These are phyloP conservation scores for Dictyostelium citrinum DNA, from an alignment of 78 protist genomes.

Conservation along the genomic window DNA sequence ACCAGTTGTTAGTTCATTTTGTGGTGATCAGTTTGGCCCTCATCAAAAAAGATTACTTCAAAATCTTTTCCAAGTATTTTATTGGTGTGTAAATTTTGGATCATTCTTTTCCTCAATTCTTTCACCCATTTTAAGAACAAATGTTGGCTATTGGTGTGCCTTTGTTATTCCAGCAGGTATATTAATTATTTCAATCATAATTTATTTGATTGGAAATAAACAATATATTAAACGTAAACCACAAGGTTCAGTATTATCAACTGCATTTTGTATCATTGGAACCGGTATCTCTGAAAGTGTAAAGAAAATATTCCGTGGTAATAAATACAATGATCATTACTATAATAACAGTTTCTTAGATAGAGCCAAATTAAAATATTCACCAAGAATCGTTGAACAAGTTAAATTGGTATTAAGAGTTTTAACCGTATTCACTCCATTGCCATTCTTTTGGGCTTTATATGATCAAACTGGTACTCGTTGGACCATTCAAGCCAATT, in stretches of 20 bases:
- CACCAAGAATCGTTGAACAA: conserved; percentile 17
- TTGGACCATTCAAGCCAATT: conserved; percentile 74
- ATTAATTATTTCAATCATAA: conserved; percentile 30
- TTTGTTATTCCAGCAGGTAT: conserved; percentile 83
- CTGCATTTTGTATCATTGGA: neutral
- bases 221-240: conserved; percentile 40
- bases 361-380: conserved; percentile 29
- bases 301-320: neutral
- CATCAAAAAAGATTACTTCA: conserved; percentile 25
- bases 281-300: conserved; percentile 31
- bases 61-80: conserved; percentile 78
- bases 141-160: conserved; percentile 79
- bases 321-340: neutral
- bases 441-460: conserved; percentile 85
- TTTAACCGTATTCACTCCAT: conserved; percentile 36
- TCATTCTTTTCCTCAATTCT: conserved; percentile 75
- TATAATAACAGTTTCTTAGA: conserved; percentile 37
- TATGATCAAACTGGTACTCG: conserved; percentile 75
- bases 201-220: conserved; percentile 62
- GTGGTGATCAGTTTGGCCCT: conserved; percentile 86
- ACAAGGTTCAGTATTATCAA: neutral
- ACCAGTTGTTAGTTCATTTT: conserved; percentile 76
- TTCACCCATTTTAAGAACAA: conserved; percentile 78
- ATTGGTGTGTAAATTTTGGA: conserved; percentile 86
- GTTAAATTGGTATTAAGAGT: conserved; percentile 13